Evolutionary conservation across 2,329 filamentous ascomycete genomes (phyloP).

Genomic region (Colletotrichum sp.): DNA sequence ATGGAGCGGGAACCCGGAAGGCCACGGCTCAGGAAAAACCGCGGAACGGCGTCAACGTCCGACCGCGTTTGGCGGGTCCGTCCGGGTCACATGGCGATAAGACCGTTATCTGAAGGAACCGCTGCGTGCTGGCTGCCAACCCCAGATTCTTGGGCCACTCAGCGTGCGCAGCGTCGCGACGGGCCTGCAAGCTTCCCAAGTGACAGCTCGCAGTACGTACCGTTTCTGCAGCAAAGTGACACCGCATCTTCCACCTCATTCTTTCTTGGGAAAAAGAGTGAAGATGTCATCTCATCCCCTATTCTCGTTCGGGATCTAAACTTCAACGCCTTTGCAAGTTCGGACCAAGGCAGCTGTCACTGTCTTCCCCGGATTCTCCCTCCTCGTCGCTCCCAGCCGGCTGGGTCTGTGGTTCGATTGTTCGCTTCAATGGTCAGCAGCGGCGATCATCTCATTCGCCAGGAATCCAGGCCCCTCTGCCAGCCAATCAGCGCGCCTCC

Average conservation of each 20-base stretch:
- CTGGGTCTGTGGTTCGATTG: conserved; percentile 13
- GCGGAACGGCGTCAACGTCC: conserved; percentile 1
- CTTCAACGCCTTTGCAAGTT: neutral
- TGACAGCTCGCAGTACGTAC: conserved; percentile 6
- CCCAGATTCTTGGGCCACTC: neutral
- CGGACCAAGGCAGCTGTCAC: neutral
- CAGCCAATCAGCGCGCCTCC: conserved; percentile 11
- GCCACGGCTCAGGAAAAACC: conserved; percentile 13
- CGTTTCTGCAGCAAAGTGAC: neutral
- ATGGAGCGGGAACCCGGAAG: conserved; percentile 10
- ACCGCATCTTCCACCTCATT: neutral
- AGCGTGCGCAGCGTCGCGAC: neutral
- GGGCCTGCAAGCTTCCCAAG: neutral
- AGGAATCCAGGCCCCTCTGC: neutral
- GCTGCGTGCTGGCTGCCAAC: neutral
- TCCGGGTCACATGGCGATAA: conserved; percentile 23
- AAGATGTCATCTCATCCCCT: neutral
- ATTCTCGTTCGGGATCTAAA: neutral
- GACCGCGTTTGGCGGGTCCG: conserved; percentile 7
- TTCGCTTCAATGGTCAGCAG: conserved; percentile 11
- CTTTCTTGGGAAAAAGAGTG: neutral
- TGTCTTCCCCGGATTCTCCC: conserved; percentile 13
- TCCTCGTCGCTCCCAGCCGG: conserved; percentile 2
- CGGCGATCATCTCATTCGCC: conserved; percentile 18
- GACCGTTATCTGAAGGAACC: neutral